These are phyloP conservation scores for Aquilaria sinensis DNA, from an alignment of 345 rosid species.

Conservation along the genomic window DNA sequence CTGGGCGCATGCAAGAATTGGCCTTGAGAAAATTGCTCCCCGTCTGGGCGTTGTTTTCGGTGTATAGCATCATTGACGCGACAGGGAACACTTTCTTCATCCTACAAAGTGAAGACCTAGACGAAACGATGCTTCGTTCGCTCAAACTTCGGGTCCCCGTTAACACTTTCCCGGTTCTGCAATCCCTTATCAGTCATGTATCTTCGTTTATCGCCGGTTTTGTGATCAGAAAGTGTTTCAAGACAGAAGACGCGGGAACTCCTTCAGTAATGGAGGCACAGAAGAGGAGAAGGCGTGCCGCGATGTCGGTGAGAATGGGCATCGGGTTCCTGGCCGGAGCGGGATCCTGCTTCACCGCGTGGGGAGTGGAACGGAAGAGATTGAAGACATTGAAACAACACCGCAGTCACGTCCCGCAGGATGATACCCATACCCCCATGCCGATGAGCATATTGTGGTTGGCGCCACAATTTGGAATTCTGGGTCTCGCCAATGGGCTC, in stretches of 20 bases:
- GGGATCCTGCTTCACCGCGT: not conserved
- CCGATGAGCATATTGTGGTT: not conserved
- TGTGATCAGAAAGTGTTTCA: too few relatives aligned
- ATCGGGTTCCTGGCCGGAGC: not conserved
- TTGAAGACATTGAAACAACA: not conserved
- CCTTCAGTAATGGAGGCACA: too few relatives aligned
- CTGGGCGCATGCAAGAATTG: too few relatives aligned
- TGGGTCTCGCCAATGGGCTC: conserved; percentile 1
- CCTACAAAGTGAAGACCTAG: not conserved
- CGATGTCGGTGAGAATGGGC: not conserved
- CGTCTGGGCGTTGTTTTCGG: not conserved
- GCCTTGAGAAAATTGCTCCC: not conserved
- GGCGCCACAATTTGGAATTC: not conserved
- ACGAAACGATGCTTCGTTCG: not conserved
- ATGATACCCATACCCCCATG: not conserved
- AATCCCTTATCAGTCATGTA: too few relatives aligned
- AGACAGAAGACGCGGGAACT: too few relatives aligned
- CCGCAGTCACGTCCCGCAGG: too few relatives aligned
- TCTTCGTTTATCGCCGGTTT: too few relatives aligned
- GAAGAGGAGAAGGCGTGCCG: not conserved
- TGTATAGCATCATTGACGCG: not conserved
- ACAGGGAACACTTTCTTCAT: not conserved
- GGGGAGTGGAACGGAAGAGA: not conserved
- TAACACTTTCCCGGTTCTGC: too few relatives aligned
- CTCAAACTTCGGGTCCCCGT: too few relatives aligned